A percentile compares a stretch with the other conserved stretches of the same genome.
These are phyloP conservation scores for Pulveroboletus frians DNA, from an alignment of 768 basidiomycete species.

Conservation along the genomic window DNA sequence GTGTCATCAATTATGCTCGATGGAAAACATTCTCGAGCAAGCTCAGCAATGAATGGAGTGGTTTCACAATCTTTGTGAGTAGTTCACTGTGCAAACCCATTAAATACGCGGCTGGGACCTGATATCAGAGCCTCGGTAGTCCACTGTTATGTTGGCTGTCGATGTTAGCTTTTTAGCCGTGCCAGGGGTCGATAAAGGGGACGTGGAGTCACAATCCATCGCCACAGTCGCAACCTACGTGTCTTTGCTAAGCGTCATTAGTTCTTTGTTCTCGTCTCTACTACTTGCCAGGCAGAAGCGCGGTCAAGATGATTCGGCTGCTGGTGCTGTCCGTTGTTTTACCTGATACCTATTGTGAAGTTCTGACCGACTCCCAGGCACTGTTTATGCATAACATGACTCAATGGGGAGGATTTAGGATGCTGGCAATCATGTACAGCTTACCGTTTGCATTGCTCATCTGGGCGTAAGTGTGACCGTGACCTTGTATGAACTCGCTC, in stretches of 20 bases:
- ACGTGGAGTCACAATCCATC: neutral
- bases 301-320: neutral
- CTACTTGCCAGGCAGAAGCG: neutral
- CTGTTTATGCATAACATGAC: neutral
- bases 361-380: neutral
- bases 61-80: neutral
- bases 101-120: neutral
- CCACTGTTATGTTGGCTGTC: neutral
- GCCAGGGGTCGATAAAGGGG: neutral
- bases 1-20: neutral
- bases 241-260: neutral
- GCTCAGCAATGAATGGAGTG: neutral
- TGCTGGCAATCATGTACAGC: neutral
- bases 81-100: neutral
- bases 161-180: neutral
- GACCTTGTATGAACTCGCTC: neutral
- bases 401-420: neutral
- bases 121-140: neutral
- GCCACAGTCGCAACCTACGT: neutral
- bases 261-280: neutral
- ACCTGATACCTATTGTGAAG: no score
- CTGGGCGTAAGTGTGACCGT: neutral
- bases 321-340: neutral
- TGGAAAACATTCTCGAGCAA: neutral
- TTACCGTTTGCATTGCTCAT: neutral